Evolutionary conservation across 2,329 filamentous ascomycete species (phyloP), one percentile per base, ranked within the genome.

Genomic region (Clarireedia paspali): DNA sequence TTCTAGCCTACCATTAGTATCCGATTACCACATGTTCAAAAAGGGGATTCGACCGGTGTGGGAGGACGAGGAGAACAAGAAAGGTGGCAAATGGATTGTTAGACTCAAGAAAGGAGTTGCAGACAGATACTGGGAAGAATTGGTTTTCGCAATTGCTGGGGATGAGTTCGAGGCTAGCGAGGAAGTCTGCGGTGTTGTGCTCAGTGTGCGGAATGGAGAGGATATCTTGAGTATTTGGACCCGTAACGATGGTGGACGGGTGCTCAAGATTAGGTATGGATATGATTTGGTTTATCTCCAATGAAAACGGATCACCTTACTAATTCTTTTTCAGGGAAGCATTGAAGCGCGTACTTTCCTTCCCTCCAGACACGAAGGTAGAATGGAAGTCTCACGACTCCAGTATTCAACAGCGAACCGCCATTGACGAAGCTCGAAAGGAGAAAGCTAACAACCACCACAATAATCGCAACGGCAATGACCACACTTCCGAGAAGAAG

Each of bases 201-300:
- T 99, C 45, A 97, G 91, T 70, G 89, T 99, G 61, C 82, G 94
- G 60, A 95, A 91, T 67, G 92, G 91, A 45, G 94, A 99, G 74
- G 94, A 99, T 70, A 95, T 97, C 60, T 80, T 99, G 71, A 96
- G 91, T 74, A 91, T 99, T 69, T 99, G 94, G 94, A 95, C 91
- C 55, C 88, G 91, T 71, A 94, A 89, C 66, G 89, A 95, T 68
- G 92, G 91, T 46, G 90, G 91, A 60, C 85, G 90, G 67, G 95
- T 96, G 72, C 87, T 97, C 66, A 96, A 95, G 77, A 96, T 99
- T 68, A 86, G 92, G 88, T 95, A 81, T 65, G 84, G 44, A 42
- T 6, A 17, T 53, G 12, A 42, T 6, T 26, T 53, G 12, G 45
- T 5, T 24, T 45, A 40, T 24, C 17, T 36, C 57, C 68, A 48